Evolutionary conservation across 495 filamentous ascomycete genomes (phyloP).

Genomic region (Xylaria cubensis): DNA sequence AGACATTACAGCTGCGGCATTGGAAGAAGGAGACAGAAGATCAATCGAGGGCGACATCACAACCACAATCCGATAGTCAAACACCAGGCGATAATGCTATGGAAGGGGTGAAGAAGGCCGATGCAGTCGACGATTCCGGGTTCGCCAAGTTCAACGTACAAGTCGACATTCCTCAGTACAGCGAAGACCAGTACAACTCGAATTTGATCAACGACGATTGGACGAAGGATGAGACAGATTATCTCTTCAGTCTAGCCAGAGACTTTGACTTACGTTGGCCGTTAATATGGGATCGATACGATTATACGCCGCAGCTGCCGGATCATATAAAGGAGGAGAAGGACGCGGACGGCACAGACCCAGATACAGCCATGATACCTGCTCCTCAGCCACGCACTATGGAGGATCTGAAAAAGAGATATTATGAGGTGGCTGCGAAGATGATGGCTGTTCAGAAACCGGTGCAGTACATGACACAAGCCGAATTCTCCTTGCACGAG

Average conservation of each 20-base stretch:
- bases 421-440: slow-evolving; percentile 83
- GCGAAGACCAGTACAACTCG: slow-evolving; percentile 81
- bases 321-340: slow-evolving; percentile 36
- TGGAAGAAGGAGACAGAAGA: slow-evolving; percentile 63
- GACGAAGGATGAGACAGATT: slow-evolving; percentile 92
- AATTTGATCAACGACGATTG: slow-evolving; percentile 77
- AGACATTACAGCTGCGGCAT: slow-evolving; percentile 67
- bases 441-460: slow-evolving; percentile 86
- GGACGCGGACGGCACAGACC: slow-evolving; percentile 35
- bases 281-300: slow-evolving; percentile 92
- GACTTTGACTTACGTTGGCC: slow-evolving; percentile 89
- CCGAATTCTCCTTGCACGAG: slow-evolving; percentile 81
- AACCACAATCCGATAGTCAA: slow-evolving; percentile 27
- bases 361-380: slow-evolving; percentile 54
- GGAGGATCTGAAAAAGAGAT: slow-evolving; percentile 91
- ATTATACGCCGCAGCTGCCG: slow-evolving; percentile 64
- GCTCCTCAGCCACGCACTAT: slow-evolving; percentile 64
- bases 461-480: slow-evolving; percentile 79
- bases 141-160: slow-evolving; percentile 86
- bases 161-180: slow-evolving; percentile 76
- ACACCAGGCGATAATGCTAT: slow-evolving; percentile 27
- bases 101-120: slow-evolving; percentile 28
- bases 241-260: slow-evolving; percentile 73
- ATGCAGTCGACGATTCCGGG: slow-evolving; percentile 54
- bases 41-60: slow-evolving; percentile 30